phyloP scores from a whole-genome alignment of 2,329 filamentous ascomycete species.

The Colletotrichum magnum region DNA sequence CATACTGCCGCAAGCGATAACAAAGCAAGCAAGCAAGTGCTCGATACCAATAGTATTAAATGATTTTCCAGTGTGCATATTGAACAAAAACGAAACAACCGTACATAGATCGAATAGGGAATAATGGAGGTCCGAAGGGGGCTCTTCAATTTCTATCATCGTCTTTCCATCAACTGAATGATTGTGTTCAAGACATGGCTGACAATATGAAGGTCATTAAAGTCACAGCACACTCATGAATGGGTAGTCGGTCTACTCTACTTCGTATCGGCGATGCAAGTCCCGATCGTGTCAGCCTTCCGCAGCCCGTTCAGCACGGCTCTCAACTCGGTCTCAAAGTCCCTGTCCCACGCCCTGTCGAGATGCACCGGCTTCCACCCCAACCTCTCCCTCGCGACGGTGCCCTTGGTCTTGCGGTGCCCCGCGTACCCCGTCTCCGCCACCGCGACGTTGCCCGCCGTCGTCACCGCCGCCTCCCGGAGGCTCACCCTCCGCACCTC shows the following conservation, averaged over 20 bases:
- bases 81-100: slow-evolving; percentile 6
- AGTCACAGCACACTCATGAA: too few relatives aligned
- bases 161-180: not conserved
- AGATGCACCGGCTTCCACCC: slow-evolving; percentile 6
- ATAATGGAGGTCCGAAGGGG: not conserved
- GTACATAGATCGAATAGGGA: slow-evolving; percentile 14
- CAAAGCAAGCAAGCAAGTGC: slow-evolving; percentile 2
- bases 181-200: not conserved
- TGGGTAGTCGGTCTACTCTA: not conserved
- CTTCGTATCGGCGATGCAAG: slow-evolving; percentile 31
- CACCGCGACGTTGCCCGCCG: slow-evolving; percentile 28
- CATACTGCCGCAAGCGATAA: slow-evolving; percentile 2
- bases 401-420: slow-evolving; percentile 21
- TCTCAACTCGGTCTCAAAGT: slow-evolving; percentile 32
- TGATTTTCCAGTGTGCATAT: slow-evolving; percentile 36
- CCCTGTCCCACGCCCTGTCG: slow-evolving; percentile 25
- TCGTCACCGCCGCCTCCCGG: slow-evolving; percentile 36
- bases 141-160: not conserved
- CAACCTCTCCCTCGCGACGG: slow-evolving; percentile 13
- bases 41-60: slow-evolving; percentile 29
- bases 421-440: slow-evolving; percentile 37
- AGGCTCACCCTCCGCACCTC: slow-evolving; percentile 28
- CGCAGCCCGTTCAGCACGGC: slow-evolving; percentile 24
- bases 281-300: not conserved
- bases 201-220: not conserved